Evolutionary conservation across 2,329 filamentous ascomycete species (phyloP).

Genomic region (Aspergillus latus): DNA sequence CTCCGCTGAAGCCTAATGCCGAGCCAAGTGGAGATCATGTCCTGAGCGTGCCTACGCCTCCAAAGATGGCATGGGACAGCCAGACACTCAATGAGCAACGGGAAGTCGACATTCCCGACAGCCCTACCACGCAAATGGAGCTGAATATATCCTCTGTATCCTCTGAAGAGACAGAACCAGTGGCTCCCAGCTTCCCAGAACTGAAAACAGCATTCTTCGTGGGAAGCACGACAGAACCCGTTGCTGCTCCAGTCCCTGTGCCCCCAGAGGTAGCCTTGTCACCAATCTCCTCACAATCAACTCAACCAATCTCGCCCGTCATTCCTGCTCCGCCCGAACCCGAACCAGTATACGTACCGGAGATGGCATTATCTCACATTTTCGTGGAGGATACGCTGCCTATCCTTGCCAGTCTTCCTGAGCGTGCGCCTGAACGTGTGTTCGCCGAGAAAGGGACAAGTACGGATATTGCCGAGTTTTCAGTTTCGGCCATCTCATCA

Average conservation of each 20-base stretch:
- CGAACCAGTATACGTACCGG: constrained; percentile 22
- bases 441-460: constrained; percentile 22
- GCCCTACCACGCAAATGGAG: constrained; percentile 19
- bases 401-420: constrained; percentile 22
- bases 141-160: constrained; percentile 35
- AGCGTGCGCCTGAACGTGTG: constrained; percentile 19
- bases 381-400: constrained; percentile 25
- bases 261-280: constrained; percentile 33
- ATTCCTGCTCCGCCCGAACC: constrained; percentile 24
- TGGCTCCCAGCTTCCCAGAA: constrained; percentile 44
- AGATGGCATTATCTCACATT: constrained; percentile 24
- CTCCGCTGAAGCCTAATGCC: constrained; percentile 34
- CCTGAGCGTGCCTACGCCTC: constrained; percentile 38
- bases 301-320: constrained; percentile 20
- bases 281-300: constrained; percentile 33
- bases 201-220: constrained; percentile 35
- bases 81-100: constrained; percentile 19
- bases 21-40: constrained; percentile 28
- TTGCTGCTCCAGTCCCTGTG: constrained; percentile 19
- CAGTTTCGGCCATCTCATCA: constrained; percentile 32
- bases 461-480: constrained; percentile 21
- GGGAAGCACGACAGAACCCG: constrained; percentile 32
- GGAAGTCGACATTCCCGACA: constrained; percentile 19
- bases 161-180: constrained; percentile 37
- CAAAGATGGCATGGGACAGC: constrained; percentile 44